phyloP scores from a whole-genome alignment of 2,329 filamentous ascomycete genomes.

The Alternaria sp. region DNA sequence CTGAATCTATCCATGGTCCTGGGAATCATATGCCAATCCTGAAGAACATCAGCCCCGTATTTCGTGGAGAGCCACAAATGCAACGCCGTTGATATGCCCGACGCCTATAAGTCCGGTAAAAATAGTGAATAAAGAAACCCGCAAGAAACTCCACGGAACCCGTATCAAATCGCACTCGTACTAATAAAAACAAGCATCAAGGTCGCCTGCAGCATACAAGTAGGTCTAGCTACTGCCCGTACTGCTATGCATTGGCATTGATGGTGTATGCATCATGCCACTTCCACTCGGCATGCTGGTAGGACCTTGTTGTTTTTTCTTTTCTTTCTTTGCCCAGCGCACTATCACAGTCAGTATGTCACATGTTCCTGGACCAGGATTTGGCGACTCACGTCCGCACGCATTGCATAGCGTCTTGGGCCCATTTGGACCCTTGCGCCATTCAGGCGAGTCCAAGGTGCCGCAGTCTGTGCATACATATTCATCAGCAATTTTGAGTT shows the following conservation, averaged over 20 bases:
- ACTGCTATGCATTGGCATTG: conserved; percentile 41
- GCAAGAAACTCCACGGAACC: conserved; percentile 2
- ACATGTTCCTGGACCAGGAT: neutral
- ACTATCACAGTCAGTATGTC: conserved; percentile 51
- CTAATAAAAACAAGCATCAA: neutral
- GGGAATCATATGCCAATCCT: conserved; percentile 9
- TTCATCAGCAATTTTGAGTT: conserved; percentile 81
- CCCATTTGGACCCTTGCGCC: conserved; percentile 91
- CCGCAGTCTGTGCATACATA: conserved; percentile 97
- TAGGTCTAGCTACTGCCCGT: conserved; percentile 39
- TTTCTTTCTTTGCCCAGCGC: conserved; percentile 76
- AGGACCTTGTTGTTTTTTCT: conserved; percentile 64
- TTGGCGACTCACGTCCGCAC: conserved; percentile 74
- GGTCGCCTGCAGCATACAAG: neutral
- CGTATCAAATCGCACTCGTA: neutral
- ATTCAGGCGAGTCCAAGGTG: conserved; percentile 93
- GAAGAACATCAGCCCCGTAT: neutral
- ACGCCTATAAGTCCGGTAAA: neutral
- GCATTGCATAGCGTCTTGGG: conserved; percentile 97
- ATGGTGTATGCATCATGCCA: conserved; percentile 31
- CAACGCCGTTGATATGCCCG: conserved; percentile 16
- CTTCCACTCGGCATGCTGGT: conserved; percentile 24
- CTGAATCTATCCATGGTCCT: conserved; percentile 9
- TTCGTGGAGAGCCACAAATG: neutral
- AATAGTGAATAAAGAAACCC: neutral